Evolutionary conservation across 495 filamentous ascomycete species (phyloP), one percentile per base, ranked within the genome.

Genomic region (Aspergillus sclerotioniger): DNA sequence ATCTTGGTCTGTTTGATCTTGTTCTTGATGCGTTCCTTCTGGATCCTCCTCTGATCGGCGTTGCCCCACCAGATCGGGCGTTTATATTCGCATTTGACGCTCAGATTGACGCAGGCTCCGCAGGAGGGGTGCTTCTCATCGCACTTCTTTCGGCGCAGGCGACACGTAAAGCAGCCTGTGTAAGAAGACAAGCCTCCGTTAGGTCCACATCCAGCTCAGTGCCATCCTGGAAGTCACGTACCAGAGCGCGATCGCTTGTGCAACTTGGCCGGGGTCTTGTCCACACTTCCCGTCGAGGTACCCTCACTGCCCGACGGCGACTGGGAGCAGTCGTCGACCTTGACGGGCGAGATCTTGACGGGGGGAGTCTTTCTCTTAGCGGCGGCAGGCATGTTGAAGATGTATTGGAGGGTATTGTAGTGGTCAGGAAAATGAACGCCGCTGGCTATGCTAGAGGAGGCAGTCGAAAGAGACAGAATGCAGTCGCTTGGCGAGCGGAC

Each of bases 1-100:
- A 92, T 80, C 82, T 98, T 97, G 60, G 92, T 97, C 54, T 90
- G 85, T 83, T 96, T 96, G 77, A 98, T 98, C 72, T 92, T 91
- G 76, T 88, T 87, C 82, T 98, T 98, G 78, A 98, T 92, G 19
- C 84, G 77, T 69, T 97, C 94, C 80, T 98, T 98, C 68, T 96
- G 90, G 21, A 86, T 69, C 64, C 87, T 84, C 58, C 94, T 81
- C 73, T 87, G 84, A 60, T 96, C 91, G 64, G 88, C 86, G 77
- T 89, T 96, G 71, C 86, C 90, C 94, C 94, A 98, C 94, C 94
- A 98, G 71, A 90, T 83, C 10, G 94, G 93, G 67, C 92, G 80
- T 82, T 96, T 96, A 75, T 97, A 98, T 79, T 98, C 91, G 74
- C 94, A 98, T 58, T 77, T 77, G 20, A 98, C 81, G 9, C 86